phyloP scores from a whole-genome alignment of 306 rosid species.

The Malus fusca region DNA sequence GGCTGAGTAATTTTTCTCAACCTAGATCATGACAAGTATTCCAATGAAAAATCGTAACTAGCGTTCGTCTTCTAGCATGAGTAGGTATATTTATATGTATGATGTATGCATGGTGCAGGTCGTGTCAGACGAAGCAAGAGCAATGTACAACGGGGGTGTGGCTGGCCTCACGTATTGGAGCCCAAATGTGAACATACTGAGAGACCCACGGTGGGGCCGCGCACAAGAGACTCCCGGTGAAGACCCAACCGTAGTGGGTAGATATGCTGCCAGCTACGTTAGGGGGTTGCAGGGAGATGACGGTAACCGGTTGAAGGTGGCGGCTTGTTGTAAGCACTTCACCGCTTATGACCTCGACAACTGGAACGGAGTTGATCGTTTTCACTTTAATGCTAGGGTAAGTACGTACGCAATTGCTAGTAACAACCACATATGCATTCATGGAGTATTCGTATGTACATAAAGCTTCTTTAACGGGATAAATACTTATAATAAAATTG shows the following conservation, averaged over 20 bases:
- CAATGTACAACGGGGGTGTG: conserved; percentile 81
- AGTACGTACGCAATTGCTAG: background rate
- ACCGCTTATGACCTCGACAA: conserved; percentile 83
- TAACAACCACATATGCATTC: background rate
- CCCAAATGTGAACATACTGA: conserved; percentile 77
- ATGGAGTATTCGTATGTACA: too few relatives aligned
- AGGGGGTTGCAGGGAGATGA: conserved; percentile 70
- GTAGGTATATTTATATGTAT: background rate
- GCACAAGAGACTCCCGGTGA: conserved; percentile 99
- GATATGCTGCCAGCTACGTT: conserved; percentile 67
- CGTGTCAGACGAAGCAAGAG: conserved; percentile 91
- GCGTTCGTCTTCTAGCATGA: background rate
- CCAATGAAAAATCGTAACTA: background rate
- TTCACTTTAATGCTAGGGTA: conserved; percentile 88
- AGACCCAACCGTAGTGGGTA: conserved; percentile 73
- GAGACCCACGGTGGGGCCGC: conserved; percentile 97
- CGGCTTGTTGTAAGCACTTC: conserved; percentile 88
- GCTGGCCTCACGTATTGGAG: conserved; percentile 91
- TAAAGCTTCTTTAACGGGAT: too few relatives aligned
- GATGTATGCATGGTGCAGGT: conserved; percentile 28
- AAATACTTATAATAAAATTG: too few relatives aligned
- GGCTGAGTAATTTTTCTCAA: background rate
- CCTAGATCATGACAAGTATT: background rate
- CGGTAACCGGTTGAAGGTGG: conserved; percentile 64
- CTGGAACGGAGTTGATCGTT: conserved; percentile 88